A percentile compares a stretch with the other conserved stretches of the same genome.
These are phyloP conservation scores for Parachaetomium inaequale DNA, from an alignment of 495 filamentous ascomycete species.

Conservation along the genomic window DNA sequence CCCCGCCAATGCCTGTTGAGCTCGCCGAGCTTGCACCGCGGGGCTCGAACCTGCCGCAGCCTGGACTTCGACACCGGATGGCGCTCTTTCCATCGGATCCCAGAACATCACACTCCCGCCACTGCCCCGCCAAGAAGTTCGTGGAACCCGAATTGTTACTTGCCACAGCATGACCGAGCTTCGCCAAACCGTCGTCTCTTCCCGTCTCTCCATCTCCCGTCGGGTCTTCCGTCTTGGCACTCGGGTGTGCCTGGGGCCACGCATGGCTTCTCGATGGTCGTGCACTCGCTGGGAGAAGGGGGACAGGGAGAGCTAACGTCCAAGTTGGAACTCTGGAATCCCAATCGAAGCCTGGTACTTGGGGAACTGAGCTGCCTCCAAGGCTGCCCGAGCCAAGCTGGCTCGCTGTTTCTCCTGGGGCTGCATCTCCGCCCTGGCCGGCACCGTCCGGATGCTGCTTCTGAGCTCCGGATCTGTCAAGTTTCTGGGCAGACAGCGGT, in stretches of 20 bases:
- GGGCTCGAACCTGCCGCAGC: slow-evolving; percentile 7
- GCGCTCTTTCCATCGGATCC: slow-evolving; percentile 24
- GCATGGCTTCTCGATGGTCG: not conserved
- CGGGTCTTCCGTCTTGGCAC: not conserved
- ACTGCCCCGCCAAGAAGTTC: not conserved
- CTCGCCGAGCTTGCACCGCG: not conserved
- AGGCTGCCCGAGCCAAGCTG: not conserved
- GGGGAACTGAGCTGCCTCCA: no score
- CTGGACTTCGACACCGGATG: slow-evolving; percentile 23
- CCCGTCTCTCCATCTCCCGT: not conserved
- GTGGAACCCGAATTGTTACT: not conserved
- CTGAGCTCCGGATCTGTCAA: no score
- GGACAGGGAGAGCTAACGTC: not conserved
- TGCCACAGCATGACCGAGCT: no score
- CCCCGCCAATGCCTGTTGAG: slow-evolving; percentile 11
- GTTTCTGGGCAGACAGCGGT: no score
- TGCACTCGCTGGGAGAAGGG: not conserved
- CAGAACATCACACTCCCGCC: not conserved
- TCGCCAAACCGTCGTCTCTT: not conserved
- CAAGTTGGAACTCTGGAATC: not conserved
- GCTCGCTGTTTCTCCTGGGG: no score
- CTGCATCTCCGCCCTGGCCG: no score
- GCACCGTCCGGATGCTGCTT: no score
- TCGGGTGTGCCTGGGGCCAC: not conserved
- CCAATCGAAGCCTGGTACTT: no score